Percentiles rank a stretch among this genome's conserved stretches.
Conservation (phyloP, 2,329 filamentous ascomycete species). For the Exophiala mesophila region DNA sequence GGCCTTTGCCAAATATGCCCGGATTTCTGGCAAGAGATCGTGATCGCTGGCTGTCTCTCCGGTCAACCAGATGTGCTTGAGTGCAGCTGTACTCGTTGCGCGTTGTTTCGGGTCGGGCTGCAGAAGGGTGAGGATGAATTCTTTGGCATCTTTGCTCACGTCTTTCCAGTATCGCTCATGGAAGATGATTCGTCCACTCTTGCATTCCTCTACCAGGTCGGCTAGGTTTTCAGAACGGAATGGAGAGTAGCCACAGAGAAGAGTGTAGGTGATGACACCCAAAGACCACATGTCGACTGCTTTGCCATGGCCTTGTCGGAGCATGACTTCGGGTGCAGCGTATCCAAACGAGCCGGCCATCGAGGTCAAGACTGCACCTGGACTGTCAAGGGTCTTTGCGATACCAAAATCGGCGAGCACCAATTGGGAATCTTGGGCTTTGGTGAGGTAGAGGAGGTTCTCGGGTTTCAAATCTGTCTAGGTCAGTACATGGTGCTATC, state of each 20-base stretch:
- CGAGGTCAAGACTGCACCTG: constrained; percentile 87
- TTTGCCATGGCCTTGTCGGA: constrained; percentile 95
- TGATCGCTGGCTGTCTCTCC: constrained; percentile 89
- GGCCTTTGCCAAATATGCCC: constrained; percentile 84
- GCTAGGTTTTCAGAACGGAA: constrained; percentile 92
- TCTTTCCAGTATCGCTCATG: constrained; percentile 99
- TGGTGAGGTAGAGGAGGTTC: constrained; percentile 89
- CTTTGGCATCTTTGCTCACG: constrained; percentile 89
- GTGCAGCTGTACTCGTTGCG: constrained; percentile 71
- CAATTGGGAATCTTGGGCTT: constrained; percentile 70
- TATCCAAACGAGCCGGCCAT: constrained; percentile 99
- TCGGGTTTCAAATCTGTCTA: constrained; percentile 87
- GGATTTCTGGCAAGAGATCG: constrained; percentile 96
- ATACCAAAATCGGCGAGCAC: constrained; percentile 98
- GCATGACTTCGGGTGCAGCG: constrained; percentile 95
- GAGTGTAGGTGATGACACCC: constrained; percentile 96
- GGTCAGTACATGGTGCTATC: constrained; percentile 19
- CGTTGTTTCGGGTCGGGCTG: constrained; percentile 73
- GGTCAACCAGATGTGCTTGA: constrained; percentile 82
- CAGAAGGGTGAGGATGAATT: constrained; percentile 80
- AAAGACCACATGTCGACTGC: constrained; percentile 99
- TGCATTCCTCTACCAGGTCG: constrained; percentile 93
- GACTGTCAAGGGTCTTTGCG: constrained; percentile 91
- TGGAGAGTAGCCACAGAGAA: constrained; percentile 95
- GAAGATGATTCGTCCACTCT: constrained; percentile 76